Percentiles rank a stretch among this genome's conserved stretches.
phyloP scores from a whole-genome alignment of 805 yeast species.

The Starmerella apis region DNA sequence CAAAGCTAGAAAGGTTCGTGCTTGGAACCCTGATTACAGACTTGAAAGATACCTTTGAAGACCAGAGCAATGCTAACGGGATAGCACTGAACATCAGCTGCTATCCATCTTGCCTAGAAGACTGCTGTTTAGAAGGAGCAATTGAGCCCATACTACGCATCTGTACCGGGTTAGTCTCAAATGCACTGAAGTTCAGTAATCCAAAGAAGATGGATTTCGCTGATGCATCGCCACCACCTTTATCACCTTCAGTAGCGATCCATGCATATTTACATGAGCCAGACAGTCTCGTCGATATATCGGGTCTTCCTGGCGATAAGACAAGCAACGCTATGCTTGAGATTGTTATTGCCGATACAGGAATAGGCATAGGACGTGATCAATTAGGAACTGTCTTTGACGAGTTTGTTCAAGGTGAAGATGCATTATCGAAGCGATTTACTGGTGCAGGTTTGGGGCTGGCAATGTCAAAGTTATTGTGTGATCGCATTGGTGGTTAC shows the following conservation, averaged over 20 bases:
- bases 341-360: slow-evolving; percentile 74
- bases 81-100: slow-evolving; percentile 45
- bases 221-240: slow-evolving; percentile 25
- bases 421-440: slow-evolving; percentile 75
- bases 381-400: slow-evolving; percentile 80
- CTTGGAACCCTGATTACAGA: slow-evolving; percentile 68
- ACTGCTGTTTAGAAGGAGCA: slow-evolving; percentile 65
- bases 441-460: slow-evolving; percentile 96
- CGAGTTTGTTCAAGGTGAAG: slow-evolving; percentile 95
- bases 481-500: slow-evolving; percentile 79
- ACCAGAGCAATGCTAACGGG: slow-evolving; percentile 52
- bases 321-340: slow-evolving; percentile 33
- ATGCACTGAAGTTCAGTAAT: slow-evolving; percentile 84
- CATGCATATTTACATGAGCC: slow-evolving; percentile 1
- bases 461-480: slow-evolving; percentile 77
- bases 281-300: not conserved
- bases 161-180: slow-evolving; percentile 80
- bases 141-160: slow-evolving; percentile 80
- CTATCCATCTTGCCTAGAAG: slow-evolving; percentile 38
- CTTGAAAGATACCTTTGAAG: slow-evolving; percentile 64
- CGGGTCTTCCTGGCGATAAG: not conserved
- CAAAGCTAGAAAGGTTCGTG: slow-evolving; percentile 68
- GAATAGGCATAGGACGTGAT: slow-evolving; percentile 79
- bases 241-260: slow-evolving; percentile 23
- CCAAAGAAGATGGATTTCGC: slow-evolving; percentile 28